Conservation (phyloP, 2,329 filamentous ascomycete species). For the Xylariales sp. region DNA sequence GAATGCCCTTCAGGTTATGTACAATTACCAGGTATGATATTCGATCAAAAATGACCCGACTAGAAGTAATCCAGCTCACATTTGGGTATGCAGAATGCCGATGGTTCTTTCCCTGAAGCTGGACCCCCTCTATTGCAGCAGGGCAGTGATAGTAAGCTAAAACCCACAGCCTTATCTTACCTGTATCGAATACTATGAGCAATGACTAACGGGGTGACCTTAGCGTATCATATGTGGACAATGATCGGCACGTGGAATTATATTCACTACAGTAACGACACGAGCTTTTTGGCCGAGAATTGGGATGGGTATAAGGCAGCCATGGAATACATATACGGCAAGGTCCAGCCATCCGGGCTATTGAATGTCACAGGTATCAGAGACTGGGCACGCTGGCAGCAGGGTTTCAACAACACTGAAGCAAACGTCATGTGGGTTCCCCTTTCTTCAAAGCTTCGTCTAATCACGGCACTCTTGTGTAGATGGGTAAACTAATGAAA, state of each 20-base stretch:
- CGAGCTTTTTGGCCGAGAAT: constrained; percentile 37
- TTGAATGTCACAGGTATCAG: constrained; percentile 44
- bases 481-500: not conserved
- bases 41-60: not conserved
- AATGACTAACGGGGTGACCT: not conserved
- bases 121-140: constrained; percentile 6
- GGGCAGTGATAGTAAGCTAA: constrained; percentile 4
- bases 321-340: constrained; percentile 28
- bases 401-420: constrained; percentile 45
- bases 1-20: constrained; percentile 35
- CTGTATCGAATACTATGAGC: not conserved
- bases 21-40: constrained; percentile 24
- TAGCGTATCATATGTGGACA: constrained; percentile 24
- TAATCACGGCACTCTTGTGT: not conserved
- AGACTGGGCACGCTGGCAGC: constrained; percentile 47
- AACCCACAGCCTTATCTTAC: too few species aligned
- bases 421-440: constrained; percentile 42
- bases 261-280: constrained; percentile 49
- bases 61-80: not conserved
- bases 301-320: constrained; percentile 45
- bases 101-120: constrained; percentile 6
- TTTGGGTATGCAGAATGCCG: not conserved
- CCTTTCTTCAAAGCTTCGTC: not conserved
- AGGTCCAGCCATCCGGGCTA: constrained; percentile 28
- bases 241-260: constrained; percentile 57